Base-by-base conservation (phyloP, 257 asterid species). In the Euphrasia confusa region DNA sequence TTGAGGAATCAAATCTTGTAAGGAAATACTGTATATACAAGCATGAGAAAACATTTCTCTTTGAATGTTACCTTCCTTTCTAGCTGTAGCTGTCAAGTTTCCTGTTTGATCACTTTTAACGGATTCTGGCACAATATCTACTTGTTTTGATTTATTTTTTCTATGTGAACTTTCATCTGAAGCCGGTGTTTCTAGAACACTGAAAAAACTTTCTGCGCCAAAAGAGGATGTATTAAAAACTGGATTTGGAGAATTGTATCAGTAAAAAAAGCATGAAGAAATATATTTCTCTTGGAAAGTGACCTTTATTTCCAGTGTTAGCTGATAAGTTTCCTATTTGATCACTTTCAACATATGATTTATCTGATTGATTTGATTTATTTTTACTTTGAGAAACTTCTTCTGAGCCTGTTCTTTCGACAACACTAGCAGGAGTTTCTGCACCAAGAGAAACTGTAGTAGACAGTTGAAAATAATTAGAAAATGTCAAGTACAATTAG, bases 61-160 rank as follows among this genome's bases (percentile, higher is more conserved):
- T 37, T 14, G 58, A 21, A 35, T 37, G 10, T 60, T 17, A 78
- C 84, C 87, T 73, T 74, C 69, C 55, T 75, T 71, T 61, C 40
- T 71, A 59, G 64, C 42, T 15, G 60, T 10, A 61, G 65, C 74
- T 40, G 79, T 60, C 27, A 52, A 24, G 71, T 67, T 65, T 4
- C 42, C 52, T 13, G 68, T 30, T 71, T 66, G 75, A 59, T 71
- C 67, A 30, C 24, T 60, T 60, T 64, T 54, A 49, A 33, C 37
- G 54, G 65, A 33, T 64, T 30, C 63, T 27, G 64, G 67, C 58
- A 45, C 72, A 24, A 35, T 53, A 26, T 55, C 76, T 37, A 48
- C 65, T 68, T 61, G 58, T 54, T 61, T 60, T 57, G 79, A 66
- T 64, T 68, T 70, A 49, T 55, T 54, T 58, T 68, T 68, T 26